Percentiles rank a stretch among this genome's conserved stretches.
Evolutionary conservation across 164 flowering plant genomes (phyloP).

Genomic region (Platanus orientalis): DNA sequence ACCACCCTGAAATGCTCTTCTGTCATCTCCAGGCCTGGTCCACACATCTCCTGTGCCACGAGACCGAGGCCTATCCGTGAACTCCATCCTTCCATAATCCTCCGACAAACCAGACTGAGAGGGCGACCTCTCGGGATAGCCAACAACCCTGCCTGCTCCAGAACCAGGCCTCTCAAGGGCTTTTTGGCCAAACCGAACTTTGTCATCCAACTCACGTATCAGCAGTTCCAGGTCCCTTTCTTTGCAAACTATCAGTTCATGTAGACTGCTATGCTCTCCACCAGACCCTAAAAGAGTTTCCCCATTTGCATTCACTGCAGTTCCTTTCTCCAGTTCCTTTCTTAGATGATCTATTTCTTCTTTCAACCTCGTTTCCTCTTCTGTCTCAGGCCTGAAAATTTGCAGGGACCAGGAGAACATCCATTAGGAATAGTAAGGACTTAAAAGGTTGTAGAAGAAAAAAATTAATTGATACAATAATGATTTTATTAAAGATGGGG

Average conservation of each 20-base stretch:
- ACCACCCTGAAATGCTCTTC: slow-evolving; percentile 49
- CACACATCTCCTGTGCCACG: slow-evolving; percentile 56
- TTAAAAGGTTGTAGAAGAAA: too few species aligned
- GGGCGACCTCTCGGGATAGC: slow-evolving; percentile 43
- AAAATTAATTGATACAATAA: too few species aligned
- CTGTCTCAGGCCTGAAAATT: slow-evolving; percentile 37
- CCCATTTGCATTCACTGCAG: slow-evolving; percentile 18
- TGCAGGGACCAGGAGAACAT: too few species aligned
- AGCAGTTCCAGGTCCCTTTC: slow-evolving; percentile 35
- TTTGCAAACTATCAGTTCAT: slow-evolving; percentile 13
- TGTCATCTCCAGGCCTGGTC: slow-evolving; percentile 53
- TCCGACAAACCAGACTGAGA: slow-evolving; percentile 62
- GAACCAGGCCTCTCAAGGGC: slow-evolving; percentile 33
- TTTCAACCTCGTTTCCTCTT: slow-evolving; percentile 28
- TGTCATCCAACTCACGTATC: slow-evolving; percentile 50
- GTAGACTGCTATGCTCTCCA: slow-evolving; percentile 15
- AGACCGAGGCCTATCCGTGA: slow-evolving; percentile 53
- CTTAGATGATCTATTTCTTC: slow-evolving; percentile 32
- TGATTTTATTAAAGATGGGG: too few species aligned
- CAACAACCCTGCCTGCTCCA: slow-evolving; percentile 27
- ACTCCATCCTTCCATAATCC: slow-evolving; percentile 53
- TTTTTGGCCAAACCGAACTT: slow-evolving; percentile 41
- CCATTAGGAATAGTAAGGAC: too few species aligned
- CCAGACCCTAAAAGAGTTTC: slow-evolving; percentile 14
- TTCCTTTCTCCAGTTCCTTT: slow-evolving; percentile 23